A percentile compares a stretch with the other conserved stretches of the same genome.
Evolutionary conservation across 352 stramenopile genomes (phyloP).

Genomic region (Pythium rishiriense): DNA sequence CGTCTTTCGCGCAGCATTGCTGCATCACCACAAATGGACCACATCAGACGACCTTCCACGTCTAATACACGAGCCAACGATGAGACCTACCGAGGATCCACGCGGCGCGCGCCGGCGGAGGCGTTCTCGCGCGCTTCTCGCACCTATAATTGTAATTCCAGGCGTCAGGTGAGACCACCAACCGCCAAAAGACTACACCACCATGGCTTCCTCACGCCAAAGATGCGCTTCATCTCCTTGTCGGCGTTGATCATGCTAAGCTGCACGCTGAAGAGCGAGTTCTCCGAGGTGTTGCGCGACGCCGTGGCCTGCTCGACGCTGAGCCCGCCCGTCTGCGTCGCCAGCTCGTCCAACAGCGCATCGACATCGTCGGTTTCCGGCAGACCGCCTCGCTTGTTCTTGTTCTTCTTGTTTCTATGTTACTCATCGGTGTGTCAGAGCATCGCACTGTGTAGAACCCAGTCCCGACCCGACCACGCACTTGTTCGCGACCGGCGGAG

Average conservation of each 20-base stretch:
- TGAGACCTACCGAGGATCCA: slow-evolving; percentile 50
- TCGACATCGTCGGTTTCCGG: slow-evolving; percentile 51
- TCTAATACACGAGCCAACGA: neutral
- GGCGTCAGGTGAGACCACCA: neutral
- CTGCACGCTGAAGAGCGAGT: slow-evolving; percentile 66
- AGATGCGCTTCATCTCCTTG: slow-evolving; percentile 90
- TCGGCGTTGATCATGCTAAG: slow-evolving; percentile 80
- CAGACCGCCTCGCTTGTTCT: slow-evolving; percentile 27
- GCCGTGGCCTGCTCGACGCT: slow-evolving; percentile 38
- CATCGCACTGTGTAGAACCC: no score
- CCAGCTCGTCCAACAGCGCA: slow-evolving; percentile 65
- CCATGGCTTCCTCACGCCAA: slow-evolving; percentile 49
- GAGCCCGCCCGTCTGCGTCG: slow-evolving; percentile 41
- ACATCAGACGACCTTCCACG: no score
- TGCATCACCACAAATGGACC: slow-evolving; percentile 6
- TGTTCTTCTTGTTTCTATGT: slow-evolving; percentile 39
- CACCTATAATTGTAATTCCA: slow-evolving; percentile 42
- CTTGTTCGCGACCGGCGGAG: slow-evolving; percentile 5
- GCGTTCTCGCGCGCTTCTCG: slow-evolving; percentile 52
- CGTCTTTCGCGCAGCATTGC: slow-evolving; percentile 52
- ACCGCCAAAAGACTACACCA: neutral
- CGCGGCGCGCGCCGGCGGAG: slow-evolving; percentile 35
- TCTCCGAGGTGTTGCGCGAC: slow-evolving; percentile 43
- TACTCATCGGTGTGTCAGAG: neutral
- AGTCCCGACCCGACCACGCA: neutral